Base-by-base conservation (phyloP, 129 eudicot genomes). In the Apium graveolens region DNA sequence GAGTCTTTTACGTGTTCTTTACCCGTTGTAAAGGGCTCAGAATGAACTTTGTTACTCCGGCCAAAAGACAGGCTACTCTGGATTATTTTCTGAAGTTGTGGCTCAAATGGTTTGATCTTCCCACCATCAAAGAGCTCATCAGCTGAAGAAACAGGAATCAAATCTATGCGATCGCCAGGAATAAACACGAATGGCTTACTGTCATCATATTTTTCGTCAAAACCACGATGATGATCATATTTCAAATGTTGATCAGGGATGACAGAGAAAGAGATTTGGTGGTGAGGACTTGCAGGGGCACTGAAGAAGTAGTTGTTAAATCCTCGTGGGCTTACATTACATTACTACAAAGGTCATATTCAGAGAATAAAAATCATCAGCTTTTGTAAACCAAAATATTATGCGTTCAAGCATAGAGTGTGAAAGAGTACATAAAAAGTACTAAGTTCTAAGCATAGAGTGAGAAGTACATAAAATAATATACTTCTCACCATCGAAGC, bases 281-380 rank as follows among this genome's bases (percentile, higher is more conserved):
- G 11, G 75, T 77, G 41, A 11, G 89, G 82, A 78, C 77, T 76
- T 70, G 76, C 71, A 71, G 83, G 83, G 44, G 74, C 85, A 45
- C 83, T 81, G 87, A 76, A 83, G 80, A 82, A 86, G 78, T 62
- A 79, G 24, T 74, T 70, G 77, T 73, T 73, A 11, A 76, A 49
- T 10, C 77, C 78, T 42, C 29, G 83, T 12, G 91, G 88, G 73
- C 83, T 82, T 43, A 13, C 45, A 43, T 43, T 43, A 43, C 45
- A 43, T 43, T 6, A 43, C 13, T 43, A 43, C 45, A 41, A 0
- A 41, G 44, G 7, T 41, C 44, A 41, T 41, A 41, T 41, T 43
- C 13, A 11, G 45, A 43, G 13, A n/a, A 43, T 9, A 1, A 43
- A 43, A 9, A 9, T 38, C 12, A 43, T 9, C 7, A 41, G 0